Conservation (phyloP, 805 yeast species). For the Suhomyces xylopsoci region DNA sequence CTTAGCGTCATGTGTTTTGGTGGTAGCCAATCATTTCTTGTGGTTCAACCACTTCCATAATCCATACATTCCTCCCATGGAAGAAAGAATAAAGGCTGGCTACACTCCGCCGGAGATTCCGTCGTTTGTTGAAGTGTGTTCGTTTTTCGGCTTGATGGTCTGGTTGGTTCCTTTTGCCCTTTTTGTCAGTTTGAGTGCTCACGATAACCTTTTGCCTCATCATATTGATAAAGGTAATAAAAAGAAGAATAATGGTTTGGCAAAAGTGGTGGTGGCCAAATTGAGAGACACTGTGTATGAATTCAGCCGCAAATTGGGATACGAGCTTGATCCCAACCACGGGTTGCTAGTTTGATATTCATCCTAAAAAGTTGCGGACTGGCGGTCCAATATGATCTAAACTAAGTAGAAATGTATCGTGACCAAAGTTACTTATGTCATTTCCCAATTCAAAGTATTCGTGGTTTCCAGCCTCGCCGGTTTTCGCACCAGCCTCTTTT, state of each 20-base stretch:
- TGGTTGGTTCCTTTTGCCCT: conserved; percentile 94
- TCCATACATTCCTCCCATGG: conserved; percentile 68
- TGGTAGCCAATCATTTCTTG: conserved; percentile 73
- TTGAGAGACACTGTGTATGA: conserved; percentile 47
- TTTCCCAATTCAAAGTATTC: conserved; percentile 70
- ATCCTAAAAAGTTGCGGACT: conserved; percentile 54
- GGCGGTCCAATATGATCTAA: conserved; percentile 78
- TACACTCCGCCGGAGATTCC: conserved; percentile 69
- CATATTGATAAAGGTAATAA: conserved; percentile 27
- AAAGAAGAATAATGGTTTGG: conserved; percentile 52
- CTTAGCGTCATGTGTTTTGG: conserved; percentile 66
- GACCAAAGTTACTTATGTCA: conserved; percentile 80
- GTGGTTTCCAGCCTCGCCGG: conserved; percentile 14
- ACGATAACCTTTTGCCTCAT: conserved; percentile 80
- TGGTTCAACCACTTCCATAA: conserved; percentile 87
- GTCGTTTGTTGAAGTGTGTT: conserved; percentile 84
- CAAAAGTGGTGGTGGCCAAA: conserved; percentile 60
- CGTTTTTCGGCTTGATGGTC: conserved; percentile 88
- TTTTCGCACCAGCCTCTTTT: conserved; percentile 30
- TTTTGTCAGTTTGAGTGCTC: conserved; percentile 88
- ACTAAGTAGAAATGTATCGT: conserved; percentile 83
- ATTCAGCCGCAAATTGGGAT: conserved; percentile 56
- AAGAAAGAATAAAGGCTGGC: conserved; percentile 53
- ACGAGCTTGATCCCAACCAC: conserved; percentile 50
- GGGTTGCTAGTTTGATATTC: conserved; percentile 43